Percentiles rank a stretch among this genome's conserved stretches.
phyloP scores from a whole-genome alignment of 495 filamentous ascomycete species.

The Diplogelasinospora grovesii region DNA sequence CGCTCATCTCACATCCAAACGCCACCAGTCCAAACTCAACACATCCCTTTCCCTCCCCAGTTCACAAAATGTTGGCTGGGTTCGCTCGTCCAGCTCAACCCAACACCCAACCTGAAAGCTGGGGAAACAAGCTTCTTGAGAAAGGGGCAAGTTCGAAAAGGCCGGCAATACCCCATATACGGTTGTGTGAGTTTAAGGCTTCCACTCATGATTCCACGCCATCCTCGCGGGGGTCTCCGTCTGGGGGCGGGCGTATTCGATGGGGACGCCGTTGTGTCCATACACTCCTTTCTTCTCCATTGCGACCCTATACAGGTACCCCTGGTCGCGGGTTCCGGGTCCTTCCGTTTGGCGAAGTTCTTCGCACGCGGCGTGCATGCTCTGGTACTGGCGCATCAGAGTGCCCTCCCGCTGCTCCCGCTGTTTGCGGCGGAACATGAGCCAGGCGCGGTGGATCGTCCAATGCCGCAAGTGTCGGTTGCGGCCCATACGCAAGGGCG shows the following conservation, averaged over 20 bases:
- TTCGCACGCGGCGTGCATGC: constrained; percentile 74
- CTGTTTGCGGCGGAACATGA: constrained; percentile 60
- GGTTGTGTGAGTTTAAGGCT: constrained; percentile 15
- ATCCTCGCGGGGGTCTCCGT: constrained; percentile 65
- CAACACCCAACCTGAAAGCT: too few relatives aligned
- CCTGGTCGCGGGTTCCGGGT: constrained; percentile 52
- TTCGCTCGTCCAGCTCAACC: too few relatives aligned
- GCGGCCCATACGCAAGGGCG: constrained; percentile 78
- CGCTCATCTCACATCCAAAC: too few relatives aligned
- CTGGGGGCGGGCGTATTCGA: constrained; percentile 82
- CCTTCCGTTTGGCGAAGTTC: constrained; percentile 65
- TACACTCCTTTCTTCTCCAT: constrained; percentile 81
- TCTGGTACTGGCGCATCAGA: constrained; percentile 66
- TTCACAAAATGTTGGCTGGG: too few relatives aligned
- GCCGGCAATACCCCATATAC: neutral
- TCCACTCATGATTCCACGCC: constrained; percentile 77
- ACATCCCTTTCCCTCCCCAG: too few relatives aligned
- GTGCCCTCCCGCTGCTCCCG: constrained; percentile 53
- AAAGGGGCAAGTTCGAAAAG: too few relatives aligned
- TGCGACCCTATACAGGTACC: constrained; percentile 73
- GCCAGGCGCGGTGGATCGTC: constrained; percentile 97
- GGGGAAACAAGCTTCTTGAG: too few relatives aligned
- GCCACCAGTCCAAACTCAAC: too few relatives aligned
- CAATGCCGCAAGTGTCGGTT: constrained; percentile 90
- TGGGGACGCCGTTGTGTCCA: constrained; percentile 56